phyloP scores from a whole-genome alignment of 2,329 filamentous ascomycete species.

The Venturia aucupariae region DNA sequence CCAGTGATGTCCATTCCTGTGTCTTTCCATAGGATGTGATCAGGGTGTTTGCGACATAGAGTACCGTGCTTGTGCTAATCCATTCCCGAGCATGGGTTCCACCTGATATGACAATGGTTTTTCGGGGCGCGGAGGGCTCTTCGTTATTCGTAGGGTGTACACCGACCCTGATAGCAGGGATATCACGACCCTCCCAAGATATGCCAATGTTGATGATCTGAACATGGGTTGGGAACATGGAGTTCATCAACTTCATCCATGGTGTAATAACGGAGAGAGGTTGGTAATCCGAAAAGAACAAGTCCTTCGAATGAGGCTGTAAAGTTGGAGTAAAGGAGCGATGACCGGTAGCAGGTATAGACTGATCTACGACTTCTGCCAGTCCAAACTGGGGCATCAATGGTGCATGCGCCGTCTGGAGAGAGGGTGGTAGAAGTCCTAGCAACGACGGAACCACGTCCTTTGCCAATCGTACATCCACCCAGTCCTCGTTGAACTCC shows the following conservation, averaged over 20 bases:
- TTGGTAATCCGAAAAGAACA: slow-evolving; percentile 92
- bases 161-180: slow-evolving; percentile 71
- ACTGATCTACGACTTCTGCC: slow-evolving; percentile 53
- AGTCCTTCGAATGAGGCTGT: slow-evolving; percentile 45
- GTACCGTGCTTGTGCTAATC: slow-evolving; percentile 88
- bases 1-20: slow-evolving; percentile 59
- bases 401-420: slow-evolving; percentile 62
- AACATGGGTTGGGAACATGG: slow-evolving; percentile 80
- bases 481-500: slow-evolving; percentile 72
- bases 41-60: slow-evolving; percentile 80
- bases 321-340: slow-evolving; percentile 24
- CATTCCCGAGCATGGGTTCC: slow-evolving; percentile 93
- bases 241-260: slow-evolving; percentile 85
- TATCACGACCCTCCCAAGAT: slow-evolving; percentile 81
- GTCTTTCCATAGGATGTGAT: slow-evolving; percentile 74
- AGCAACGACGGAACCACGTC: slow-evolving; percentile 68
- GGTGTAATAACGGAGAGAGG: slow-evolving; percentile 73
- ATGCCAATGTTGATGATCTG: slow-evolving; percentile 66
- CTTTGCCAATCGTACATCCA: slow-evolving; percentile 72
- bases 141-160: slow-evolving; percentile 43
- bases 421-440: slow-evolving; percentile 63
- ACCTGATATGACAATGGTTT: slow-evolving; percentile 73
- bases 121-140: slow-evolving; percentile 38
- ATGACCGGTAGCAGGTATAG: slow-evolving; percentile 17
- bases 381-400: slow-evolving; percentile 65